Evolutionary conservation across 129 eudicot genomes (phyloP).

Genomic region (Pseudognaphalium luteoalbum): DNA sequence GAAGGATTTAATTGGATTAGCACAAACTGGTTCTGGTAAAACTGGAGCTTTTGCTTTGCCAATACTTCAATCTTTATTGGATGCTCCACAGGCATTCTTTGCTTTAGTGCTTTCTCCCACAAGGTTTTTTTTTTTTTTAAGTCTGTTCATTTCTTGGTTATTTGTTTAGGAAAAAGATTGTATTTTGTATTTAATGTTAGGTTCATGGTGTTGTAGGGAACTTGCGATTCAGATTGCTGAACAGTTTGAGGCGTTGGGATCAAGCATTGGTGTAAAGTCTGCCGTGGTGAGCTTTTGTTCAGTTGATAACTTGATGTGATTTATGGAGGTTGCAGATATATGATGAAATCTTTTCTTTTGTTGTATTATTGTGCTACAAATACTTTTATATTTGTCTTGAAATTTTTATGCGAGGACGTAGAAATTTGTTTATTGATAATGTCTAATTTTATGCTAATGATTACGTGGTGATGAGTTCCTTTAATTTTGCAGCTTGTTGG

Average conservation of each 20-base stretch:
- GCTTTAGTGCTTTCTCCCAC: constrained; percentile 93
- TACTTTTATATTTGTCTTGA: background rate
- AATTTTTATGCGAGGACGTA: background rate
- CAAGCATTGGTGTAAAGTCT: constrained; percentile 64
- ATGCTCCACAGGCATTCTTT: constrained; percentile 61
- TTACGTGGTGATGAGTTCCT: background rate
- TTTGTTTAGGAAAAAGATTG: background rate
- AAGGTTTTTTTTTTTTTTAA: constrained; percentile 42
- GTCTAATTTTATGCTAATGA: background rate
- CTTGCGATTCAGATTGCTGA: constrained; percentile 93
- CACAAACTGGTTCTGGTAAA: constrained; percentile 98
- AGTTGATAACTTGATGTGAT: background rate
- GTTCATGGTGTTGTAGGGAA: constrained; percentile 40
- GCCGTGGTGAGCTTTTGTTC: constrained; percentile 67
- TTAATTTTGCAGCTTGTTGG: constrained; percentile 83
- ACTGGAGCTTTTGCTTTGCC: constrained; percentile 97
- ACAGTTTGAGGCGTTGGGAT: constrained; percentile 87
- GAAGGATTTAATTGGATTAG: constrained; percentile 90
- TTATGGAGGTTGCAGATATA: background rate
- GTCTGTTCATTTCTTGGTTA: background rate
- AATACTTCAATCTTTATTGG: constrained; percentile 63
- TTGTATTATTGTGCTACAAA: background rate
- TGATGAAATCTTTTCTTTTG: background rate
- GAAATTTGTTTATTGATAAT: background rate
- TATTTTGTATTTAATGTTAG: background rate